These are phyloP conservation scores for Sphaerulina populicola DNA, from an alignment of 2,329 filamentous ascomycete genomes.

Conservation along the genomic window DNA sequence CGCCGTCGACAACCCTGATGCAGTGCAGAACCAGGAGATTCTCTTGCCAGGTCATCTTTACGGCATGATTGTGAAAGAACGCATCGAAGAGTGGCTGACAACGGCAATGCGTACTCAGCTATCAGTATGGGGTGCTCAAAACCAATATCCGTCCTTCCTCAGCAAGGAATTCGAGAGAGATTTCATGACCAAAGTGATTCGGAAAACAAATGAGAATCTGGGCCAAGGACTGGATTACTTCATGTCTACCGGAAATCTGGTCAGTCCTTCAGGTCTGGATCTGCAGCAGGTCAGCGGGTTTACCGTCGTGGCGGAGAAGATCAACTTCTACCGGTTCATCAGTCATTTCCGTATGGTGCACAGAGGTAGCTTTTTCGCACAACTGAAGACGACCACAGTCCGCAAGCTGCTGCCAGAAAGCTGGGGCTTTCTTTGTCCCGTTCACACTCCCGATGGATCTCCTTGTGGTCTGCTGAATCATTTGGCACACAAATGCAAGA, in stretches of 20 bases:
- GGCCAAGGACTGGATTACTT: conserved; percentile 89
- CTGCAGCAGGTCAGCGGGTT: conserved; percentile 91
- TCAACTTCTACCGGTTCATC: conserved; percentile 97
- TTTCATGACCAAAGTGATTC: conserved; percentile 69
- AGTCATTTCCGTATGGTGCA: conserved; percentile 99
- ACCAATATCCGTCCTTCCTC: conserved; percentile 53
- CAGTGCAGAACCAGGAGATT: conserved; percentile 92
- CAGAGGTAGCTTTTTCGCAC: conserved; percentile 96
- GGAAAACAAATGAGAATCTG: conserved; percentile 77
- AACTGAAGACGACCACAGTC: conserved; percentile 93
- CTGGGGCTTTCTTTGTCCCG: conserved; percentile 95
- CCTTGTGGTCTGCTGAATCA: conserved; percentile 94
- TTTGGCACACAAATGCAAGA: conserved; percentile 86
- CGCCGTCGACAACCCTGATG: conserved; percentile 89
- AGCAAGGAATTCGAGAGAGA: conserved; percentile 70
- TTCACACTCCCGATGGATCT: conserved; percentile 92
- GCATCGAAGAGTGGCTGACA: conserved; percentile 80
- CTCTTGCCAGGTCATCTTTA: conserved; percentile 89
- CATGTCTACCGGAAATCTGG: conserved; percentile 86
- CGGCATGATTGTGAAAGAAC: conserved; percentile 90
- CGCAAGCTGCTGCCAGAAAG: conserved; percentile 91
- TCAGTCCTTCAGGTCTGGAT: conserved; percentile 85
- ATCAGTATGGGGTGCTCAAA: conserved; percentile 48
- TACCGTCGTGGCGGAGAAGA: conserved; percentile 94
- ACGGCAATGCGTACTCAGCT: conserved; percentile 41